Base-by-base conservation (phyloP, 225 moss, liverwort and hornwort genomes). In the Marchantia polymorpha region DNA sequence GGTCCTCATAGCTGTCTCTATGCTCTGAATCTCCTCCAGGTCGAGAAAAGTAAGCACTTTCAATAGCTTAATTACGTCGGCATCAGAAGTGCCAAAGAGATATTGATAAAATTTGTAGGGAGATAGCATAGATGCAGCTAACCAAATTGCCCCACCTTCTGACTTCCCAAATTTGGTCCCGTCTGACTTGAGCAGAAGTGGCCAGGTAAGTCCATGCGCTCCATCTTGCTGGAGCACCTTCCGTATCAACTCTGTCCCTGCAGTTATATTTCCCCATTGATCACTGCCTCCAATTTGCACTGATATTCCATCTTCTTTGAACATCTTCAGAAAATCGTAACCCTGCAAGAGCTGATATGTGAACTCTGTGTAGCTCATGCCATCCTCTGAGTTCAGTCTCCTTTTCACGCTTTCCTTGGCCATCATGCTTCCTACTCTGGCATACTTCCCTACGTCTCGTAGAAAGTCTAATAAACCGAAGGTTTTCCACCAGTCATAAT, bases 181-280 rank as follows among this genome's bases (percentile, higher is more conserved):
- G 67, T 97, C 97, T 25, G 91, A 89, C 84, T 93, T 97, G 9
- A 97, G 89, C 68, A 97, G 86, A 26, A 97, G 93, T 5, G 97
- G 93, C 82, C 93, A 94, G 0, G 97, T 97, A 39, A 97, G 90
- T 9, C 97, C 97, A 65, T 90, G 92, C 0, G 93, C 94, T 76
- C 91, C 92, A 22, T 93, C 92, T 75, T 92, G 88, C 50, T 94
- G 94, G 31, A 89, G 85, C 72, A 97, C 14, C 64, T 92, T 88
- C 30, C 94, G 88, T 50, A 97, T 87, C 77, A 97, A 68, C 65
- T 97, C 97, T 29, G 97, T 97, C 12, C 97, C 97, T 6, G 93
- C 97, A n/a, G 90, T 94, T 82, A 97, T 97, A 82, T 97, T 97
- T 48, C 94, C 94, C 97, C 97, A 97, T 77, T 97, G 94, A 78